Conservation (phyloP, 2,329 filamentous ascomycete species). For the Ceratocystis albifundus region DNA sequence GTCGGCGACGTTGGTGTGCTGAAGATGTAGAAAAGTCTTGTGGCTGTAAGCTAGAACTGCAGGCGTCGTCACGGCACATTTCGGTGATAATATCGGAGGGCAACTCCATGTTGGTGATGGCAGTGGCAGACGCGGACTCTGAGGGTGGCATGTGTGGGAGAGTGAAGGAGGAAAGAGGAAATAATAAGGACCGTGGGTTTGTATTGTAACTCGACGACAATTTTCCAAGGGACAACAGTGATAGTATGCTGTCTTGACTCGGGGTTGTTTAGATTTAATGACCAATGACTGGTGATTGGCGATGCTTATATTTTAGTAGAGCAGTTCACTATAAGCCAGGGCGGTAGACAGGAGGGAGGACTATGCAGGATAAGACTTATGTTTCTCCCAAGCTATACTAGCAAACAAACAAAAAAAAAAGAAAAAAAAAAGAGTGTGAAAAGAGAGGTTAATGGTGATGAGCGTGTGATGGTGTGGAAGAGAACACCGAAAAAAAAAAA, state of each 20-base stretch:
- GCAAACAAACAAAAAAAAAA: too few species aligned
- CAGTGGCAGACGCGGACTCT: background rate
- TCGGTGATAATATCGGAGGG: slow-evolving; percentile 14
- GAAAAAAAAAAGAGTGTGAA: too few species aligned
- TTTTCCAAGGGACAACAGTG: background rate
- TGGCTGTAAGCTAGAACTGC: slow-evolving; percentile 18
- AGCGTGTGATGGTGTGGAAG: background rate
- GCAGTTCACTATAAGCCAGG: background rate
- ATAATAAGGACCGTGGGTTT: background rate
- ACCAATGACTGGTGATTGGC: background rate
- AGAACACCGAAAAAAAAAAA: background rate
- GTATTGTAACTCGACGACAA: background rate
- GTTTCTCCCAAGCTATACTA: too few species aligned
- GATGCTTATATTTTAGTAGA: background rate
- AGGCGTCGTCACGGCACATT: slow-evolving; percentile 17
- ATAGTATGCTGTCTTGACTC: too few species aligned
- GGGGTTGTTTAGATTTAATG: too few species aligned
- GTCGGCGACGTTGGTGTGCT: slow-evolving; percentile 19
- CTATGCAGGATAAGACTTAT: too few species aligned
- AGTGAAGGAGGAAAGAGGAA: background rate
- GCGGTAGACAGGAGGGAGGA: too few species aligned
- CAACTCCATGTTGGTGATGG: slow-evolving; percentile 14
- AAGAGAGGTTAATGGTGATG: too few species aligned
- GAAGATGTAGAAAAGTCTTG: slow-evolving; percentile 11
- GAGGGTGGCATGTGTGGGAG: background rate